Conservation (phyloP, 768 basidiomycete species). For the Postia placenta region DNA sequence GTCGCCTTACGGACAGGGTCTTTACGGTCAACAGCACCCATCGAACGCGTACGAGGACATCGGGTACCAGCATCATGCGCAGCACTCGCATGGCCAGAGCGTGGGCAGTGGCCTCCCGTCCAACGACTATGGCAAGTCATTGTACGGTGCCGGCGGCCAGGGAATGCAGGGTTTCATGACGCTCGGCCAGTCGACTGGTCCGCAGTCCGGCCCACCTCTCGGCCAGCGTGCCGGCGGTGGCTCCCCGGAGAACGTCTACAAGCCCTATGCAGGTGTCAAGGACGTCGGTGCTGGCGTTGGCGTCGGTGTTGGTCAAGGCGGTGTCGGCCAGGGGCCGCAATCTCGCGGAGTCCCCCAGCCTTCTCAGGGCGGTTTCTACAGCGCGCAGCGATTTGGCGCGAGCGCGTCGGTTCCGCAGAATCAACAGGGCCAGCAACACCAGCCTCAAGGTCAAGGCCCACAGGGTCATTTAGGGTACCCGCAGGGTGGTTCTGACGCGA, state of each 20-base stretch:
- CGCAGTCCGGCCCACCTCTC: slow-evolving; percentile 41
- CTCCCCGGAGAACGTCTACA: slow-evolving; percentile 71
- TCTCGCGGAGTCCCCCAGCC: slow-evolving; percentile 40
- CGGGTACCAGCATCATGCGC: slow-evolving; percentile 49
- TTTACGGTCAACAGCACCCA: slow-evolving; percentile 63
- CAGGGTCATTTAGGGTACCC: slow-evolving; percentile 59
- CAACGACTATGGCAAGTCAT: slow-evolving; percentile 36
- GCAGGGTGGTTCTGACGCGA: slow-evolving; percentile 57
- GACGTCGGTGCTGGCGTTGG: slow-evolving; percentile 47
- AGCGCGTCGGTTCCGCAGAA: slow-evolving; percentile 40
- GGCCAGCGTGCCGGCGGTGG: slow-evolving; percentile 42
- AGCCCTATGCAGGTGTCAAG: slow-evolving; percentile 62
- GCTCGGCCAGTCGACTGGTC: slow-evolving; percentile 38
- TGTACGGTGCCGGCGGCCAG: slow-evolving; percentile 43
- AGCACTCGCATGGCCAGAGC: slow-evolving; percentile 44
- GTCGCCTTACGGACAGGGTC: slow-evolving; percentile 56
- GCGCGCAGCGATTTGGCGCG: slow-evolving; percentile 35
- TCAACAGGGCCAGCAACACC: slow-evolving; percentile 37
- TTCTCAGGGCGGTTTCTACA: slow-evolving; percentile 40
- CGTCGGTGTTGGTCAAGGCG: slow-evolving; percentile 33
- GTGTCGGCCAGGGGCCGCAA: slow-evolving; percentile 34
- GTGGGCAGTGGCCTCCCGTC: slow-evolving; percentile 32
- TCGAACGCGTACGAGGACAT: slow-evolving; percentile 43
- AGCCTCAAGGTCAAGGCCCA: slow-evolving; percentile 34
- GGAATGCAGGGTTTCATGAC: slow-evolving; percentile 71